phyloP scores from a whole-genome alignment of 257 asterid species.

The Agastache rugosa region DNA sequence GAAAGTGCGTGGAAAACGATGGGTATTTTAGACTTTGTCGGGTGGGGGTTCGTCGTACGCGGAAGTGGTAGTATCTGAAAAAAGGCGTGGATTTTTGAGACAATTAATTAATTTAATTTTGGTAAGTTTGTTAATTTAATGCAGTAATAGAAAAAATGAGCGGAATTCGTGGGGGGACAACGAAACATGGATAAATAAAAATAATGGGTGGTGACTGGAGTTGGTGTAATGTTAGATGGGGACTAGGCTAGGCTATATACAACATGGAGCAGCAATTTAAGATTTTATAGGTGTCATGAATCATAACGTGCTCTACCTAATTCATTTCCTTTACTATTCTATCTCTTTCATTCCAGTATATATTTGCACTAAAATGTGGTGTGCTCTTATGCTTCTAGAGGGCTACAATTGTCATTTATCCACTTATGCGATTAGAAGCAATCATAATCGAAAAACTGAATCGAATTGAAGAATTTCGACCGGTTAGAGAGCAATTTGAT shows the following conservation, averaged over 20 bases:
- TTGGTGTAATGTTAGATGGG: constrained; percentile 38
- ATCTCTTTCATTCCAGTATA: not conserved
- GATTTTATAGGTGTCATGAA: constrained; percentile 25
- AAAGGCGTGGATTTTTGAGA: not conserved
- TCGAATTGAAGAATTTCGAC: no score
- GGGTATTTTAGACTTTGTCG: constrained; percentile 32
- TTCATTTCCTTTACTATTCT: not conserved
- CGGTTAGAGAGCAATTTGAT: no score
- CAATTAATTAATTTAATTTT: not conserved
- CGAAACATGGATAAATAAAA: constrained; percentile 30
- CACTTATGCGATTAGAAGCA: no score
- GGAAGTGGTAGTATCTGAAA: constrained; percentile 18
- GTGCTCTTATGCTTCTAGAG: no score
- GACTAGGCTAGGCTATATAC: not conserved
- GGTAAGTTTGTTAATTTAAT: not conserved
- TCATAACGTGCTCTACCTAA: constrained; percentile 26
- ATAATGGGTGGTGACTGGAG: constrained; percentile 35
- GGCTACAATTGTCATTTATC: no score
- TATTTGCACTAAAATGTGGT: no score
- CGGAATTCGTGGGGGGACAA: constrained; percentile 40
- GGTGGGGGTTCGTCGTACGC: constrained; percentile 48
- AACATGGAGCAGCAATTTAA: not conserved
- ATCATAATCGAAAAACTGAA: no score
- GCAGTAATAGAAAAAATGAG: constrained; percentile 17
- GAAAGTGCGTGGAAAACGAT: constrained; percentile 48